Percentiles rank a stretch among this genome's conserved stretches.
phyloP scores from a whole-genome alignment of 106 monocot genomes.

The Dendrobium huoshanense region DNA sequence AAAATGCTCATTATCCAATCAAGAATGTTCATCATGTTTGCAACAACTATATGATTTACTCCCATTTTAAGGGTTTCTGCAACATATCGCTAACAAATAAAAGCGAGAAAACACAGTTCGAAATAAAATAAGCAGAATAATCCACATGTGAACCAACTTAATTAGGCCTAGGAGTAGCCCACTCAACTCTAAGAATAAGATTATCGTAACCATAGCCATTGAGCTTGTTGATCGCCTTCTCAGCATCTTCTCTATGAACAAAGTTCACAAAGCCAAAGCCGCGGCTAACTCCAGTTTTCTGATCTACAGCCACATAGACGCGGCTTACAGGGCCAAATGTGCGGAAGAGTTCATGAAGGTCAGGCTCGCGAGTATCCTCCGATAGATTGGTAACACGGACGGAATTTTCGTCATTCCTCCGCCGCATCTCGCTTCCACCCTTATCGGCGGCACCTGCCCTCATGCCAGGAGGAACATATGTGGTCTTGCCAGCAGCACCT shows the following conservation, averaged over 20 bases:
- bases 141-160: conserved; percentile 5
- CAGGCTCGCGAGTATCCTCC: conserved; percentile 85
- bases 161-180: conserved; percentile 79
- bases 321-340: conserved; percentile 78
- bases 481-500: conserved; percentile 21
- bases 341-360: conserved; percentile 84
- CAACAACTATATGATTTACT: too few relatives aligned
- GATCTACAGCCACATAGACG: conserved; percentile 85
- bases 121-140: too few relatives aligned
- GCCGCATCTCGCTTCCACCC: conserved; percentile 45
- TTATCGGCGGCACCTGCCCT: conserved; percentile 40
- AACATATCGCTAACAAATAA: too few relatives aligned
- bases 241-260: conserved; percentile 75
- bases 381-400: conserved; percentile 92
- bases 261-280: conserved; percentile 96
- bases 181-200: conserved; percentile 85
- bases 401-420: conserved; percentile 90
- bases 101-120: too few relatives aligned
- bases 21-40: too few relatives aligned
- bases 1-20: too few relatives aligned
- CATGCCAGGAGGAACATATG: conserved; percentile 66
- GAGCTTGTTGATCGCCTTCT: conserved; percentile 84
- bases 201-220: conserved; percentile 97
- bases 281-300: conserved; percentile 76
- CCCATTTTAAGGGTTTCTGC: too few relatives aligned